Evolutionary conservation across 139 green algal genomes (phyloP).

Genomic region (Monoraphidium neglectum): DNA sequence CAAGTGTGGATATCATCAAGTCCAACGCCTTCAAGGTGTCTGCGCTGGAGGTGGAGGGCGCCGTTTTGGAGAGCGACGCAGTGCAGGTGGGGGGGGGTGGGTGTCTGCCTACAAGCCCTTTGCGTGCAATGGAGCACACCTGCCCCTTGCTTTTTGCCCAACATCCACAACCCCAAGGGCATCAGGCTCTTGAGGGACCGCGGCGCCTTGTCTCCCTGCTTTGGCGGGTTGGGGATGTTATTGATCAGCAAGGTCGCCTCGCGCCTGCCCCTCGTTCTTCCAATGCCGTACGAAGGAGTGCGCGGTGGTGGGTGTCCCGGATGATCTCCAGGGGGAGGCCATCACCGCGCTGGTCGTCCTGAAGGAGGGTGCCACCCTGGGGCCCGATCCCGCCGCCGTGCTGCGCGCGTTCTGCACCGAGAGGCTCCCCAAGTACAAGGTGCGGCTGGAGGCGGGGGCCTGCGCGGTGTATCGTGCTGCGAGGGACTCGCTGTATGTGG

Average conservation of each 20-base stretch:
- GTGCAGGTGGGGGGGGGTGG: conserved; percentile 32
- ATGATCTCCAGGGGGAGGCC: conserved; percentile 79
- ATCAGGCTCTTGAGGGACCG: no score
- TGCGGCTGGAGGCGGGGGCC: background rate
- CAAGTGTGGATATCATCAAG: conserved; percentile 96
- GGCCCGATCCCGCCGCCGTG: background rate
- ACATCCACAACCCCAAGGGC: no score
- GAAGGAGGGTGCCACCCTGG: background rate
- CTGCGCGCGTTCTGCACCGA: conserved; percentile 14
- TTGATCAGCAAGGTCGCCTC: no score
- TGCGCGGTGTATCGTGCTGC: no score
- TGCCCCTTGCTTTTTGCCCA: no score
- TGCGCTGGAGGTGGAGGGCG: conserved; percentile 80
- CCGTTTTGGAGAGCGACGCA: conserved; percentile 65
- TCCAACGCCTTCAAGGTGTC: conserved; percentile 91
- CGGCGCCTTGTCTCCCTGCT: no score
- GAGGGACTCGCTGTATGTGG: no score
- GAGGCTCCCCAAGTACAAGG: conserved; percentile 74
- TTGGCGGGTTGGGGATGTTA: no score
- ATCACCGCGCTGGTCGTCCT: conserved; percentile 58
- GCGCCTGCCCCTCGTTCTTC: no score
- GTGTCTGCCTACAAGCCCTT: background rate
- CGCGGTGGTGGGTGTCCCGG: conserved; percentile 85
- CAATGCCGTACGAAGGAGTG: conserved; percentile 71
- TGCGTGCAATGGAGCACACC: no score